Evolutionary conservation across 495 filamentous ascomycete genomes (phyloP).

Genomic region (Talaromyces nanjingensis): DNA sequence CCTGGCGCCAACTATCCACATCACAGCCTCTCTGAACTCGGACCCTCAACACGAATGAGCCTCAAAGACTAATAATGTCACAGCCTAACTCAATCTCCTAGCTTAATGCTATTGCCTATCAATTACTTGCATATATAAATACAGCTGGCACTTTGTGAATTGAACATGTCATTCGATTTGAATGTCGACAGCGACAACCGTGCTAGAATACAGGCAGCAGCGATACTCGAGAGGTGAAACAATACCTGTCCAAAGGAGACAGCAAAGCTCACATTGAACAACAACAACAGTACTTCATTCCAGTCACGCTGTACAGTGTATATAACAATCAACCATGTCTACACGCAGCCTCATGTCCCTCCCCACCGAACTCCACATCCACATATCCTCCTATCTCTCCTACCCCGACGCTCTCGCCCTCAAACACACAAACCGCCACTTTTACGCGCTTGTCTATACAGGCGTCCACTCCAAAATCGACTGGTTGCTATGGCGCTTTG

Average conservation of each 20-base stretch:
- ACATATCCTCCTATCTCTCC: constrained; percentile 75
- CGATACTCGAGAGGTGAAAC: neutral
- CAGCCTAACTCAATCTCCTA: neutral
- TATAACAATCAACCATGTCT: neutral
- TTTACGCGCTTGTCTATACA: constrained; percentile 58
- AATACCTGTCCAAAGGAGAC: neutral
- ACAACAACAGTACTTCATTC: neutral
- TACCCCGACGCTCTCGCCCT: constrained; percentile 65
- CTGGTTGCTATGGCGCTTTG: constrained; percentile 57
- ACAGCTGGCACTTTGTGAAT: neutral
- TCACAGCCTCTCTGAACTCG: neutral
- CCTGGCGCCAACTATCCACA: neutral
- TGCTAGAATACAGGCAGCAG: neutral
- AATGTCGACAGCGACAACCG: neutral
- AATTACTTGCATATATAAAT: neutral
- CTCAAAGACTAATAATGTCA: neutral
- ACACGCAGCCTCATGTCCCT: constrained; percentile 30
- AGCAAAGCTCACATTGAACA: neutral
- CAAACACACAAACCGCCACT: constrained; percentile 57
- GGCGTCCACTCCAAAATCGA: constrained; percentile 58
- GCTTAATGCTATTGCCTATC: neutral
- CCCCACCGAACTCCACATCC: constrained; percentile 58
- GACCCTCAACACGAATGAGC: neutral
- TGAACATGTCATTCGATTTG: neutral
- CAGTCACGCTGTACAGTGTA: neutral